Evolutionary conservation across 2,329 filamentous ascomycete species (phyloP), one percentile per base, ranked within the genome.

Genomic region (Albophoma yamanashiensis): DNA sequence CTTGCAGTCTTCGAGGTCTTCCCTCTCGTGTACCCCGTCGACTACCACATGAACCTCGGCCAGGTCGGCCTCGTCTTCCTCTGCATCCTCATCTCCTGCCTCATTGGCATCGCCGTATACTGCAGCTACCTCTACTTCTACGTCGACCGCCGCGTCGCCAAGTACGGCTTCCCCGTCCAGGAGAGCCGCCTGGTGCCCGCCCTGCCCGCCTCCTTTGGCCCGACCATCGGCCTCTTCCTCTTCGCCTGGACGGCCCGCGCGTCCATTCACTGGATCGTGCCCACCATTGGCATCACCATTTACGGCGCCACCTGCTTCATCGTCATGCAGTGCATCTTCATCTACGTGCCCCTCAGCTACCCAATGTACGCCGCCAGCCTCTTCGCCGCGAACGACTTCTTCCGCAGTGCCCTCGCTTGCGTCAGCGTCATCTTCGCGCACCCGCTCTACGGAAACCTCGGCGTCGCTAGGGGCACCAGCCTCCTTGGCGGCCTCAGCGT

Each of bases 331-430:
- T 82, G 79, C 70, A 79, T 85, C 69, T 85, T 85, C 67, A 75
- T 84, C 63, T 85, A 85, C 70, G 77, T 85, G 20, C 80, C 82
- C 0, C 73, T 84, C 25, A 76, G 73, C 58, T 84, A 84, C 65
- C 81, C 81, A 5, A 73, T 75, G 64, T 84, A 84, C 66, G 82
- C 82, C 0, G 82, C 84, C 43, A 80, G 76, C 56, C 71, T 86
- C 27, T 85, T 87, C 66, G 83, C 83, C 0, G 82, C 77, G 7
- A 87, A 85, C 66, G 83, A 85, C 72, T 82, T 85, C 68, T 79
- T 81, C 70, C 76, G 82, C 47, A 79, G 76, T 38, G 79, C 82
- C 2, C 71, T 88, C 3, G 86, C 85, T 8, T 83, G 81, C 58
- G 84, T 79, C 0, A 81, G 80, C 34, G 78, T 88, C 55, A 71